Conservation (phyloP, 257 asterid species). For the Lycium ferocissimum region DNA sequence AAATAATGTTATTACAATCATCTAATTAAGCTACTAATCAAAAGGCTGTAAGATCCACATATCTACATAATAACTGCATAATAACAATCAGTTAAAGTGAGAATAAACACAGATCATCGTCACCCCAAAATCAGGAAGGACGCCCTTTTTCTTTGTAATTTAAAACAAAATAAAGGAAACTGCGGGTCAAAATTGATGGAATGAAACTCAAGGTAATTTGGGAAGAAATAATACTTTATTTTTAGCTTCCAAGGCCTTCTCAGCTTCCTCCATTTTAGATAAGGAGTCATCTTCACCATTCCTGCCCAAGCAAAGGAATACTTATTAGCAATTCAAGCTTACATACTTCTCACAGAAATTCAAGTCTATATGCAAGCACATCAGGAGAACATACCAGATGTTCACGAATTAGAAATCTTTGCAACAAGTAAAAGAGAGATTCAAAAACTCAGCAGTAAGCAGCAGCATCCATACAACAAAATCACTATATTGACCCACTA, state of each 20-base stretch:
- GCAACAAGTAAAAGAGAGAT: conserved; percentile 21
- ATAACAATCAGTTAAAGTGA: not conserved
- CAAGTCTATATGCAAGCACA: not conserved
- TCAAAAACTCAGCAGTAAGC: not conserved
- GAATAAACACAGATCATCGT: conserved; percentile 2
- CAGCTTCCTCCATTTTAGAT: conserved; percentile 85
- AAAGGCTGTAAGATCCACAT: conserved; percentile 23
- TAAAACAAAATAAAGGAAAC: conserved; percentile 29
- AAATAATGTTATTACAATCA: conserved; percentile 3
- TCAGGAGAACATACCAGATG: not conserved
- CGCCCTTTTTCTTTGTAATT: not conserved
- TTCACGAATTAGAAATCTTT: not conserved
- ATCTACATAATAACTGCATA: conserved; percentile 3
- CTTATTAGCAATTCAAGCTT: not conserved
- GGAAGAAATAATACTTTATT: conserved; percentile 16
- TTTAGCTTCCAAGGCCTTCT: conserved; percentile 69
- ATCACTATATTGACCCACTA: not conserved
- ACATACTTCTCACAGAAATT: not conserved
- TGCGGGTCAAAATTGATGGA: not conserved
- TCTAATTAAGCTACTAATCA: conserved; percentile 32
- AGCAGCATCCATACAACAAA: conserved; percentile 16
- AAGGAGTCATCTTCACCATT: conserved; percentile 69
- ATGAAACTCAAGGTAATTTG: conserved; percentile 27
- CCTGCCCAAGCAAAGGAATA: conserved; percentile 52
- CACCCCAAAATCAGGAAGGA: not conserved